Percentiles rank a stretch among this genome's conserved stretches.
Conservation (phyloP, 2,329 filamentous ascomycete species). For the Aspergillus sojae region DNA sequence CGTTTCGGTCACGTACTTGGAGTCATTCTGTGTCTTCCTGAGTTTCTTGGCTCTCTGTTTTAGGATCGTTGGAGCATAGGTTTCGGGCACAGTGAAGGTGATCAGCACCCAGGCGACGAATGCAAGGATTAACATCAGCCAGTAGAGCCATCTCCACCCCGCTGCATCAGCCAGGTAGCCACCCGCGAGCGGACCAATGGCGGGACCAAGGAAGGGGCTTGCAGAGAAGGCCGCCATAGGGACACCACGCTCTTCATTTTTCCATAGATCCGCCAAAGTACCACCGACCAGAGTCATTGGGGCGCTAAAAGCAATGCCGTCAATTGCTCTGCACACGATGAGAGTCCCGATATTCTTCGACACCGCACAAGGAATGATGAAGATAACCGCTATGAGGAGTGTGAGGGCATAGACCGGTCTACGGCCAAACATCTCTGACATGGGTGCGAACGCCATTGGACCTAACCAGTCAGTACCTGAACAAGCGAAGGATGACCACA, state of each 20-base stretch:
- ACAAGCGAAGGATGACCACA: not conserved
- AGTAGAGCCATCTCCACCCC: conserved; percentile 85
- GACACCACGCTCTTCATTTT: conserved; percentile 78
- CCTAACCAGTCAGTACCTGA: conserved; percentile 43
- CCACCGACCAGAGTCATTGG: conserved; percentile 86
- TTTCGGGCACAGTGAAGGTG: conserved; percentile 87
- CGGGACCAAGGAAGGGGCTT: conserved; percentile 80
- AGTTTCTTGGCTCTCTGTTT: conserved; percentile 70
- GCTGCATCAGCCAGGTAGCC: conserved; percentile 71
- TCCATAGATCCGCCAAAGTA: conserved; percentile 82
- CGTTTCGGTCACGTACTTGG: conserved; percentile 73
- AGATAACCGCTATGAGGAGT: conserved; percentile 70
- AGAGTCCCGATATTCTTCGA: conserved; percentile 75
- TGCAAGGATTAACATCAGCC: conserved; percentile 79
- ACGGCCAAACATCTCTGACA: conserved; percentile 75
- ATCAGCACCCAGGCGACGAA: conserved; percentile 72
- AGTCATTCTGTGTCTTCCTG: conserved; percentile 67
- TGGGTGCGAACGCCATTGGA: conserved; percentile 77
- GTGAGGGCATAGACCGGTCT: conserved; percentile 71
- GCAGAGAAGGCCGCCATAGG: conserved; percentile 86
- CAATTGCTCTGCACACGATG: conserved; percentile 74
- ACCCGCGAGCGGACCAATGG: conserved; percentile 74
- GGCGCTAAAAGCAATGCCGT: conserved; percentile 81
- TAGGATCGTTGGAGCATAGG: conserved; percentile 80
- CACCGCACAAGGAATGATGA: conserved; percentile 78